Conservation (phyloP, 2,329 filamentous ascomycete genomes). For the Aureobasidium sp. region DNA sequence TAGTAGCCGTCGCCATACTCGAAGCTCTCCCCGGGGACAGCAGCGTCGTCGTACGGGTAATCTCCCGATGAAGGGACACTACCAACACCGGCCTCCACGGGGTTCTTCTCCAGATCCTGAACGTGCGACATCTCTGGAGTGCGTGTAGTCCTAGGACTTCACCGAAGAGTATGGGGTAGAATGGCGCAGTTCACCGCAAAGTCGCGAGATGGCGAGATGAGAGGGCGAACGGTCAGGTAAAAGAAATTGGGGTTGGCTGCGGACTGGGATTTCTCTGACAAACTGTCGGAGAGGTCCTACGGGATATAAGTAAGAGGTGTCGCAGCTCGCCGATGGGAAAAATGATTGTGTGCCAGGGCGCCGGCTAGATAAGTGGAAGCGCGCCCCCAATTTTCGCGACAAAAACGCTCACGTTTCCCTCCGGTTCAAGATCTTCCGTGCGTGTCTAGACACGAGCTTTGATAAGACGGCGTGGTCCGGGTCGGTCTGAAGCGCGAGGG, state of each 20-base stretch:
- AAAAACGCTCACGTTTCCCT: constrained; percentile 15
- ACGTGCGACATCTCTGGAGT: constrained; percentile 3
- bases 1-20: constrained; percentile 49
- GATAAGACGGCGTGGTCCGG: constrained; percentile 14
- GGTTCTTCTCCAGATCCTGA: constrained; percentile 24
- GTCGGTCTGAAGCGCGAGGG: constrained; percentile 6
- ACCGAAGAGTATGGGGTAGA: constrained; percentile 7
- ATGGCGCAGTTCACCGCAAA: constrained; percentile 6
- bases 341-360: constrained; percentile 7
- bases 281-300: constrained; percentile 14
- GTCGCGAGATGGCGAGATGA: neutral
- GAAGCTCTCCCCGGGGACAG: constrained; percentile 54
- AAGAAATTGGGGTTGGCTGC: neutral
- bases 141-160: neutral
- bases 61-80: constrained; percentile 23
- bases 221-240: constrained; percentile 8
- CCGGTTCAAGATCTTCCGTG: constrained; percentile 6
- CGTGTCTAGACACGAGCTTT: constrained; percentile 15
- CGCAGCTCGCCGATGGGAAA: constrained; percentile 12
- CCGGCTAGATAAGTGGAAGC: constrained; percentile 13
- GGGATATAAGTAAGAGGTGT: constrained; percentile 5
- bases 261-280: constrained; percentile 12
- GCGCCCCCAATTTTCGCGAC: constrained; percentile 9
- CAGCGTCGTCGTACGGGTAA: constrained; percentile 34
- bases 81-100: constrained; percentile 24